These are phyloP conservation scores for Paecilomyces niveus DNA, from an alignment of 2,329 filamentous ascomycete species.

Conservation along the genomic window DNA sequence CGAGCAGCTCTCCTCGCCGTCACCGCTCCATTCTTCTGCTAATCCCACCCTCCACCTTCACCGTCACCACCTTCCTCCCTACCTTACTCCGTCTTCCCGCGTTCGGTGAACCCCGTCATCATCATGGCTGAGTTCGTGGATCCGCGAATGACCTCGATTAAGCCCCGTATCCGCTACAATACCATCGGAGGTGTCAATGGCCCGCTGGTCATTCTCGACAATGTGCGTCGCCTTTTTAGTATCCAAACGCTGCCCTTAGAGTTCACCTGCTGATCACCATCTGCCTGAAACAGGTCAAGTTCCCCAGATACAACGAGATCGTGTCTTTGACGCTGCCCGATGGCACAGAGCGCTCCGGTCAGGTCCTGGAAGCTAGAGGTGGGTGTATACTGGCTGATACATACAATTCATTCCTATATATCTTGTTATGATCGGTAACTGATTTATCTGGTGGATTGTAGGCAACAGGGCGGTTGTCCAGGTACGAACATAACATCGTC, in stretches of 20 bases:
- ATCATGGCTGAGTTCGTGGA: constrained; percentile 37
- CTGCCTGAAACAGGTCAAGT: constrained; percentile 68
- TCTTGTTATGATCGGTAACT: background rate
- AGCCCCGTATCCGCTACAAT: constrained; percentile 84
- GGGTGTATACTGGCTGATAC: constrained; percentile 18
- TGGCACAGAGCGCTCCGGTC: constrained; percentile 86
- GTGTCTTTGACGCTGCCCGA: constrained; percentile 92
- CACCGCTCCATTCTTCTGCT: constrained; percentile 2
- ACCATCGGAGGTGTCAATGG: constrained; percentile 98
- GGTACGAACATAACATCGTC: constrained; percentile 46
- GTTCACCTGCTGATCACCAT: constrained; percentile 11
- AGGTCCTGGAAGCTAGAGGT: constrained; percentile 98
- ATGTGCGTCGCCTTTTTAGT: constrained; percentile 53
- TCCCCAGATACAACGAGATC: constrained; percentile 95
- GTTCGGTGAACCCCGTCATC: constrained; percentile 9
- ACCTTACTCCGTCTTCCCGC: constrained; percentile 5
- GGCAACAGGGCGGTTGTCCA: constrained; percentile 92
- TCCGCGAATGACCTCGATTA: constrained; percentile 47
- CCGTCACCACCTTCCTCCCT: constrained; percentile 8
- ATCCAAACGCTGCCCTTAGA: background rate
- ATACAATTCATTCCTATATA: background rate
- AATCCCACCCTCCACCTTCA: constrained; percentile 7
- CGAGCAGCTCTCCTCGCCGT: constrained; percentile 2
- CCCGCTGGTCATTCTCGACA: constrained; percentile 93
- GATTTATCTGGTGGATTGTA: constrained; percentile 29